Evolutionary conservation across 768 basidiomycete species (phyloP), one percentile per base, ranked within the genome.

Genomic region (Termitomyces sp.): DNA sequence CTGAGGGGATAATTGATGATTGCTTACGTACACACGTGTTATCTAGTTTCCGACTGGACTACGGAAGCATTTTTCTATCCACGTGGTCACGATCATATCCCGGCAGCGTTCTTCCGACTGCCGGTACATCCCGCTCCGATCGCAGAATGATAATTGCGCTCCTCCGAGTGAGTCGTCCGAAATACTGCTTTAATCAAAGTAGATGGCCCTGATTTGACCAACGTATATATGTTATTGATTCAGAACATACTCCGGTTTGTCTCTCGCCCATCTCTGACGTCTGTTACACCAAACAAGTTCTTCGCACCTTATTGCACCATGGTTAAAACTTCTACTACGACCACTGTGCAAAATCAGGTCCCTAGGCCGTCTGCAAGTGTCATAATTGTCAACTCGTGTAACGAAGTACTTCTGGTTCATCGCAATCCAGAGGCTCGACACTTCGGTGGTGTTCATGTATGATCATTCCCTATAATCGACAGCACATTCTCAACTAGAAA

Each of bases 371-470:
- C 88, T 49, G 86, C 88, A 0, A 88, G 85, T 63, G 69, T 88
- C 47, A 74, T 89, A 44, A 71, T 90, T 10, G 72, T 90, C 18
- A 89, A 90, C 65, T 67, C 75, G 38, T 76, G 76, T 26, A 88
- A 89, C 66, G 87, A 90, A 65, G 72, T 89, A 3, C 72, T 90
- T 33, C 74, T 90, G 18, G 87, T 90, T 3, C 86, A 88, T 36
- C 73, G 88, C 38, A 88, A 87, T 59, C 86, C 83, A 0, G 76
- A 81, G 57, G 78, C 87, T 1, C 76, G 75, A 26, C 76, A 84
- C 4, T 90, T 87, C 63, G 87, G 76, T 18, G 86, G 86, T 14
- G 80, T 83, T 63, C 82, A 87, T 69, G 88, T 88, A 69, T 50
- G 84, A 22, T 33, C 16, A 24, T 70, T 36, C 26, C 13, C 52